phyloP scores from a whole-genome alignment of 2,329 filamentous ascomycete genomes.

The Esteya vermicola region DNA sequence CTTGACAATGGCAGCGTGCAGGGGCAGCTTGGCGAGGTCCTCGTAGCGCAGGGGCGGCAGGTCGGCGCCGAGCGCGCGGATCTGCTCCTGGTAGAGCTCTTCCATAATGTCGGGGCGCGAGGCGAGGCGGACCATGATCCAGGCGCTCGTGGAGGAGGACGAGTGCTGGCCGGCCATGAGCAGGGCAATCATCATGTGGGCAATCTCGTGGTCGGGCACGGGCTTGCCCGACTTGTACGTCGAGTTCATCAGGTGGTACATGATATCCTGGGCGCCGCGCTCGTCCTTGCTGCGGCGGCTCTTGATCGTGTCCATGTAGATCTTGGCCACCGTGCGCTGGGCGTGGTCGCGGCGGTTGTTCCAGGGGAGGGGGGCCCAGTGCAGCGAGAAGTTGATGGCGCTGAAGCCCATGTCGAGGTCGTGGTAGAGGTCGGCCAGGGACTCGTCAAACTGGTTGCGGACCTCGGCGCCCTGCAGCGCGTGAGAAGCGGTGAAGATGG shows the following conservation, averaged over 20 bases:
- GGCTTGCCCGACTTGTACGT: slow-evolving; percentile 58
- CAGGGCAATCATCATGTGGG: slow-evolving; percentile 76
- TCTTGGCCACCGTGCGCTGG: slow-evolving; percentile 60
- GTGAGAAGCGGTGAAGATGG: slow-evolving; percentile 67
- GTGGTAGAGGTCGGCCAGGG: slow-evolving; percentile 64
- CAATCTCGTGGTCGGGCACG: slow-evolving; percentile 61
- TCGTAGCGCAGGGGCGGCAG: slow-evolving; percentile 66
- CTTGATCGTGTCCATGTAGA: slow-evolving; percentile 60
- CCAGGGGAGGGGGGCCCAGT: slow-evolving; percentile 63
- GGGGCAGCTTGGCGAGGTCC: slow-evolving; percentile 60
- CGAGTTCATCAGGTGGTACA: slow-evolving; percentile 65
- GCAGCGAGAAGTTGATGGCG: slow-evolving; percentile 71
- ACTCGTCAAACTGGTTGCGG: slow-evolving; percentile 53
- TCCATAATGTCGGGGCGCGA: slow-evolving; percentile 55
- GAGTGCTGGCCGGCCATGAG: slow-evolving; percentile 78
- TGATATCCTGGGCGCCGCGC: slow-evolving; percentile 50
- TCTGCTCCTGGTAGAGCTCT: slow-evolving; percentile 65
- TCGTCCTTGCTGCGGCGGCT: slow-evolving; percentile 37
- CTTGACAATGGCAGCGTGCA: slow-evolving; percentile 76
- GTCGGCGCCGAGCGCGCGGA: slow-evolving; percentile 55
- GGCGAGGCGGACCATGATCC: slow-evolving; percentile 64
- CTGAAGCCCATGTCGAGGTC: slow-evolving; percentile 68
- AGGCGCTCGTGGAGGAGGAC: slow-evolving; percentile 61
- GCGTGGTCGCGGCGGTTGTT: slow-evolving; percentile 61
- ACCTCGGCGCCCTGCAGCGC: slow-evolving; percentile 66